These are phyloP conservation scores for Globisporangium canariense DNA, from an alignment of 352 stramenopile genomes.

Conservation along the genomic window DNA sequence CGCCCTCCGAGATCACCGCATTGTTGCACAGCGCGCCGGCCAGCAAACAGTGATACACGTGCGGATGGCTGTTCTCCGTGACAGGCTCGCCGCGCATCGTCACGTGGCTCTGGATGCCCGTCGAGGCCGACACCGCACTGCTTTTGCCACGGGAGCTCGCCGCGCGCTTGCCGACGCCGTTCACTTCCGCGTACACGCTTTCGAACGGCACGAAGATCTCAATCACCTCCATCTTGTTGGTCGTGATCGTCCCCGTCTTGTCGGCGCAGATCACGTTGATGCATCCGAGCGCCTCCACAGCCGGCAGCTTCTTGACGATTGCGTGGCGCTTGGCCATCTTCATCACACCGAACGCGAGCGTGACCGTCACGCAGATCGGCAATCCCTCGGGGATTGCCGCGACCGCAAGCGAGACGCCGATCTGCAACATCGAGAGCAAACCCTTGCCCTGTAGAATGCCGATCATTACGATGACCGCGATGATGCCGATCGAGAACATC, in stretches of 20 bases:
- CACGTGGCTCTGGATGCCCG: slow-evolving; percentile 26
- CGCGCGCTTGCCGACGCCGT: slow-evolving; percentile 41
- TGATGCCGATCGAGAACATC: slow-evolving; percentile 91
- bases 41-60: slow-evolving; percentile 74
- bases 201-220: slow-evolving; percentile 82
- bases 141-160: not conserved
- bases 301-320: slow-evolving; percentile 88
- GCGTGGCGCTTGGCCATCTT: slow-evolving; percentile 85
- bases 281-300: slow-evolving; percentile 83
- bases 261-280: slow-evolving; percentile 93
- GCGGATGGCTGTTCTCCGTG: slow-evolving; percentile 54
- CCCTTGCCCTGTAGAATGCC: slow-evolving; percentile 90
- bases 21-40: slow-evolving; percentile 81
- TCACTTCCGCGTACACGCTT: slow-evolving; percentile 65
- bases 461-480: slow-evolving; percentile 92
- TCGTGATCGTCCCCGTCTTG: slow-evolving; percentile 95
- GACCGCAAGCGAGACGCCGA: slow-evolving; percentile 89
- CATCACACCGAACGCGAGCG: slow-evolving; percentile 76
- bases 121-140: not conserved
- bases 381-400: slow-evolving; percentile 76
- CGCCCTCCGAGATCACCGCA: slow-evolving; percentile 47
- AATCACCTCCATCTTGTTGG: slow-evolving; percentile 84
- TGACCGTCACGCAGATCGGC: slow-evolving; percentile 82
- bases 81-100: slow-evolving; percentile 63
- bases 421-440: slow-evolving; percentile 95